A percentile compares a stretch with the other conserved stretches of the same genome.
phyloP scores from a whole-genome alignment of 208 protist species.

The Porcisia deanei region DNA sequence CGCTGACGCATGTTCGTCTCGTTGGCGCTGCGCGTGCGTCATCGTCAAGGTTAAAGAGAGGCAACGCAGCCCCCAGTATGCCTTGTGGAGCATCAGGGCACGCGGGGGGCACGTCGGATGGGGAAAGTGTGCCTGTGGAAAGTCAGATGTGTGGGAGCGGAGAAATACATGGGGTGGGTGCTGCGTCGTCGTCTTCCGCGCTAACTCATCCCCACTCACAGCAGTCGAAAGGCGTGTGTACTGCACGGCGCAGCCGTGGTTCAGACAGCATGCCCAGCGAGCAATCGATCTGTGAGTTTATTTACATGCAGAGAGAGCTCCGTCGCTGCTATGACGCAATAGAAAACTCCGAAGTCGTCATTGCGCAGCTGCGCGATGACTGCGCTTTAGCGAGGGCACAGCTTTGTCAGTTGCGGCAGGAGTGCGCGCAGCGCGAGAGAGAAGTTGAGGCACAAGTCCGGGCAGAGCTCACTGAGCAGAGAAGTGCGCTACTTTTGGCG shows the following conservation, averaged over 20 bases:
- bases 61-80: background rate
- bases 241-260: conserved; percentile 27
- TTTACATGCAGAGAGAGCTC: conserved; percentile 60
- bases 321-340: conserved; percentile 51
- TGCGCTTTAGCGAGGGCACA: conserved; percentile 7
- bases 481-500: background rate
- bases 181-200: background rate
- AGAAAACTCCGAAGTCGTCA: conserved; percentile 31
- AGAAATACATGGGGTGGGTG: background rate
- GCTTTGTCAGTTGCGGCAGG: conserved; percentile 11
- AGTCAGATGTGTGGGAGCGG: background rate
- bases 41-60: background rate
- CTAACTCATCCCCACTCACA: background rate
- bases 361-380: conserved; percentile 26
- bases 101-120: background rate
- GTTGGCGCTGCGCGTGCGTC: background rate
- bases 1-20: background rate
- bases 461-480: conserved; percentile 17
- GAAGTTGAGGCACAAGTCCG: conserved; percentile 16
- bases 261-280: conserved; percentile 63
- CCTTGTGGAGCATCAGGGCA: background rate
- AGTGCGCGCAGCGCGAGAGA: conserved; percentile 2
- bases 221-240: background rate
- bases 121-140: background rate
- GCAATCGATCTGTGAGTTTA: conserved; percentile 69